These are phyloP conservation scores for Tolypocladium cylindrosporum DNA, from an alignment of 2,329 filamentous ascomycete species.

Conservation along the genomic window DNA sequence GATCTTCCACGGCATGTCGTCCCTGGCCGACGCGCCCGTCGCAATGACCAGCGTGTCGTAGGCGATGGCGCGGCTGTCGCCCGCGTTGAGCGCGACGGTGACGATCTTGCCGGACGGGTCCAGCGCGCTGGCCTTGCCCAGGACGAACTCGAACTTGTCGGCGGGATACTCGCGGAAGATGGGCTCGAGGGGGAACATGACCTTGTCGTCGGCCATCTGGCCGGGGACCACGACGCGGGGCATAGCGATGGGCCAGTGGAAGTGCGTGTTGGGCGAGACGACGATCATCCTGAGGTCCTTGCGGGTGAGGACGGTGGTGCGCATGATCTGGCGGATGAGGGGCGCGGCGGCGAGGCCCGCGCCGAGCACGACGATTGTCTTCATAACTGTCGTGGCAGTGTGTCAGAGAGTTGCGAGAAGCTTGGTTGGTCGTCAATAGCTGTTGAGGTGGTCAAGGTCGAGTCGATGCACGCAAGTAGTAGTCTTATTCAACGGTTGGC, in stretches of 20 bases:
- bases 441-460: background rate
- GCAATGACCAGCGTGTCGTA: slow-evolving; percentile 47
- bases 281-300: slow-evolving; percentile 33
- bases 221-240: slow-evolving; percentile 37
- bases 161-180: slow-evolving; percentile 37
- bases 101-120: slow-evolving; percentile 32
- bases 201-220: slow-evolving; percentile 30
- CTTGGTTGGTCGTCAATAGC: background rate
- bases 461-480: background rate
- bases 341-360: slow-evolving; percentile 36
- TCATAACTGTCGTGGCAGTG: slow-evolving; percentile 6
- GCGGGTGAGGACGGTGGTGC: slow-evolving; percentile 27
- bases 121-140: slow-evolving; percentile 35
- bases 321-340: slow-evolving; percentile 40
- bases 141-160: slow-evolving; percentile 40
- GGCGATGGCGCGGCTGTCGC: slow-evolving; percentile 21
- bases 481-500: background rate
- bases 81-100: slow-evolving; percentile 24
- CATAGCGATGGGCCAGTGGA: slow-evolving; percentile 40
- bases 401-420: background rate
- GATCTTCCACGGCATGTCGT: slow-evolving; percentile 39
- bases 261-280: slow-evolving; percentile 35
- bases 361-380: slow-evolving; percentile 40
- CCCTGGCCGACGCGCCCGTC: slow-evolving; percentile 36
- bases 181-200: slow-evolving; percentile 23